Evolutionary conservation across 768 basidiomycete species (phyloP), one percentile per base, ranked within the genome.

Genomic region (Ramaria sp.): DNA sequence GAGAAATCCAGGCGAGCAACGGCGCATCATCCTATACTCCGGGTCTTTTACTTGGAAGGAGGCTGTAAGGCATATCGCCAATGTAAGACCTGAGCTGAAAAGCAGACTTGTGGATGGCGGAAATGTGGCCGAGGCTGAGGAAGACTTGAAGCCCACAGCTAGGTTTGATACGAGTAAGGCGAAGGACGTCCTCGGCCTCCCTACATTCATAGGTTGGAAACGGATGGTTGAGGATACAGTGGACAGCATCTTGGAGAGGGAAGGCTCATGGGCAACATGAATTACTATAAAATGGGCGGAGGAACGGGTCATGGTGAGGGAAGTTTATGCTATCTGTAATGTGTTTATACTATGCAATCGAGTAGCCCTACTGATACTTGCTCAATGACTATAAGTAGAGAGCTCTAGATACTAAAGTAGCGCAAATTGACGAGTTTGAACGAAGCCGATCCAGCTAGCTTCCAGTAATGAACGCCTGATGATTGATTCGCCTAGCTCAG

Each of bases 121-220:
- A 13, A 19, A 52, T 17, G 11, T 12, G 6, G 11, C 7, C 17
- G 37, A 6, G 12, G 4, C 6, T 13, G 33, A 53, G 50, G 15
- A 30, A 22, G 34, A 37, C 9, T 9, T 37, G 10, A n/a, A 7
- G 20, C 37, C 30, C 11, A 51, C 50, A 12, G 57, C 59, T 20
- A 55, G 7, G 15, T 38, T 64, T 17, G 60, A 64, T 38, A 60
- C 54, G 27, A 42, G 53, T 11, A 54, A 49, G 41, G 52, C 61
- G 30, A 39, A 53, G 45, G 50, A 64, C 19, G 24, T 64, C 11
- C 48, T 66, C 22, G 54, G 59, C 24, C 10, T 65, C 10, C 45
- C 39, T 13, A 20, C 46, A 27, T 59, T 55, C 38, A 64, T 53
- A 31, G 47, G 27, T 7, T 62, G 63, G 63, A 39, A 30, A 19